Percentiles rank a stretch among this genome's conserved stretches.
Evolutionary conservation across 805 yeast species (phyloP).

Genomic region (Blastobotrys muscicola): DNA sequence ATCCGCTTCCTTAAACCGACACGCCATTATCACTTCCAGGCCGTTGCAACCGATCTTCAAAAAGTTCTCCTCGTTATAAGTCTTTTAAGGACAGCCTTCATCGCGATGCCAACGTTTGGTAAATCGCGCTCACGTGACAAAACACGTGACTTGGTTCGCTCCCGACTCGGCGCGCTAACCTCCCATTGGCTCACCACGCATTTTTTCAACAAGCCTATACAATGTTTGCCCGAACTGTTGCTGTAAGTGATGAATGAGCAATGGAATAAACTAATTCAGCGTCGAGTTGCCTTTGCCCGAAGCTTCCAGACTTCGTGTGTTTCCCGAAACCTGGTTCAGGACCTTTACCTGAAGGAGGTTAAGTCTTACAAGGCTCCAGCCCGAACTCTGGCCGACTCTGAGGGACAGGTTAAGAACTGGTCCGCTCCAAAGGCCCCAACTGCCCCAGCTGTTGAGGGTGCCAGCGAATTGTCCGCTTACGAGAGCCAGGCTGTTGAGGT

Average conservation of each 20-base stretch:
- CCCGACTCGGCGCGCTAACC: neutral
- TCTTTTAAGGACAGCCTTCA: no score
- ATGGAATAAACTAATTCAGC: constrained; percentile 5
- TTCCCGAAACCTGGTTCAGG: constrained; percentile 56
- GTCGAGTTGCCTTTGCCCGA: constrained; percentile 13
- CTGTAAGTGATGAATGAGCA: constrained; percentile 5
- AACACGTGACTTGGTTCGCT: no score
- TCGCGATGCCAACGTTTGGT: no score
- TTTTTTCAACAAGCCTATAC: neutral
- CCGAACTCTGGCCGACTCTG: constrained; percentile 62
- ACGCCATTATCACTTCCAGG: no score
- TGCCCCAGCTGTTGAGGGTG: constrained; percentile 75
- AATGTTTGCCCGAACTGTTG: constrained; percentile 11
- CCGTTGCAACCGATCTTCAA: no score
- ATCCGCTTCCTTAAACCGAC: no score
- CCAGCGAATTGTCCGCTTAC: constrained; percentile 42
- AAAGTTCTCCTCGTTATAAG: no score
- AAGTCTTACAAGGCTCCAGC: constrained; percentile 83
- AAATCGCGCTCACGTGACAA: no score
- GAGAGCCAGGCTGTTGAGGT: constrained; percentile 37
- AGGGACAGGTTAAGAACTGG: constrained; percentile 76
- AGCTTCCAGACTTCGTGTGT: constrained; percentile 21
- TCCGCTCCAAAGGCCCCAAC: constrained; percentile 69
- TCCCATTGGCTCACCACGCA: constrained; percentile 1
- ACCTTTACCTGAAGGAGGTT: constrained; percentile 78